Percentiles rank a stretch among this genome's conserved stretches.
These are phyloP conservation scores for Aspergillus vadensis DNA, from an alignment of 2,329 filamentous ascomycete genomes.

Conservation along the genomic window DNA sequence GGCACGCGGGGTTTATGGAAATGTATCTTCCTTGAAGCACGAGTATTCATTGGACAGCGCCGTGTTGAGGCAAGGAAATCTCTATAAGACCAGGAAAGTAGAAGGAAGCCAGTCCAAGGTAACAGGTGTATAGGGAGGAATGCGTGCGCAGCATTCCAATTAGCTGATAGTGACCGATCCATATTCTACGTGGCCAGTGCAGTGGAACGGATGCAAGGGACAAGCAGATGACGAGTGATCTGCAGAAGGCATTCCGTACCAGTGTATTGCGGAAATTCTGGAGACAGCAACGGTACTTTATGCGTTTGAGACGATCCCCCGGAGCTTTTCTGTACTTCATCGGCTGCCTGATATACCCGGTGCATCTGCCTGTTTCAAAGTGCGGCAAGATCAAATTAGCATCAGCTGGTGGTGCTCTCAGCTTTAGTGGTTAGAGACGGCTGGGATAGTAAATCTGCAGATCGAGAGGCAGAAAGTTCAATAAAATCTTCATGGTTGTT, in stretches of 20 bases:
- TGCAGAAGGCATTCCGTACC: background rate
- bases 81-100: too few species aligned
- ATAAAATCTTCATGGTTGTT: too few species aligned
- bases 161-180: background rate
- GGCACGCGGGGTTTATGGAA: background rate
- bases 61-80: too few species aligned
- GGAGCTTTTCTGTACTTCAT: background rate
- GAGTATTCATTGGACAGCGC: too few species aligned
- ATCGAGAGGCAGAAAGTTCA: too few species aligned
- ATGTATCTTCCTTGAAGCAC: too few species aligned
- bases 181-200: background rate
- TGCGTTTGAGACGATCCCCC: background rate
- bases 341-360: background rate
- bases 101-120: too few species aligned
- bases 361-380: too few species aligned
- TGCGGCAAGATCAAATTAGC: background rate
- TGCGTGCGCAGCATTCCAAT: background rate
- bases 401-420: background rate
- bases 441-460: background rate
- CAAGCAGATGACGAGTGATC: background rate
- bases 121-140: background rate
- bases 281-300: background rate
- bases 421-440: background rate
- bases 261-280: background rate
- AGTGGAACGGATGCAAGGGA: background rate